Conservation (phyloP, 2,329 filamentous ascomycete species). For the Rhynchosporium agropyri region DNA sequence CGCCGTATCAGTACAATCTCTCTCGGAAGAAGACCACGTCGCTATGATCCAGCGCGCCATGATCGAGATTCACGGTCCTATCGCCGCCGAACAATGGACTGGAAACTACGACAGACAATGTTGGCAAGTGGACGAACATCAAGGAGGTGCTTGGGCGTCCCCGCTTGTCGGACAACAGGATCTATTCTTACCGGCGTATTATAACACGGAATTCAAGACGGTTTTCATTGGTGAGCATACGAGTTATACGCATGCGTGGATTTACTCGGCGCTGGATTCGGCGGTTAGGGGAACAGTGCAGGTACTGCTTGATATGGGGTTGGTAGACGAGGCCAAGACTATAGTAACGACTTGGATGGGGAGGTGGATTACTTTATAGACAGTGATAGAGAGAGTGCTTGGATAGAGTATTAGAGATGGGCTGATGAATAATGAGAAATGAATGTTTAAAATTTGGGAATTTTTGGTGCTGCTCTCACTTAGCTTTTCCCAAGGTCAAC, state of each 20-base stretch:
- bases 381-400: not conserved
- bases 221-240: conserved; percentile 73
- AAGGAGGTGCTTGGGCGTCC: conserved; percentile 63
- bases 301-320: conserved; percentile 63
- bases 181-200: conserved; percentile 72
- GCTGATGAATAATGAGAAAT: not conserved
- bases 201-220: conserved; percentile 64
- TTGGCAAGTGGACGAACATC: conserved; percentile 64
- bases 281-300: conserved; percentile 67
- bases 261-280: conserved; percentile 67
- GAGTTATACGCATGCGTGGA: conserved; percentile 72
- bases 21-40: conserved; percentile 63
- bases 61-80: conserved; percentile 65
- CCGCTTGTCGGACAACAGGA: conserved; percentile 67
- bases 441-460: not conserved
- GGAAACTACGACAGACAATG: conserved; percentile 66
- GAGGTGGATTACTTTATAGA: conserved; percentile 51
- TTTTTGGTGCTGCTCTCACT: too few species aligned
- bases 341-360: conserved; percentile 69
- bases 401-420: too few species aligned
- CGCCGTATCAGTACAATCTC: conserved; percentile 48
- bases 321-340: conserved; percentile 71
- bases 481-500: too few species aligned
- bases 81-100: conserved; percentile 64
- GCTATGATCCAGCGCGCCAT: conserved; percentile 65